These are phyloP conservation scores for Ambrosia trifida DNA, from an alignment of 129 eudicot species.

Conservation along the genomic window DNA sequence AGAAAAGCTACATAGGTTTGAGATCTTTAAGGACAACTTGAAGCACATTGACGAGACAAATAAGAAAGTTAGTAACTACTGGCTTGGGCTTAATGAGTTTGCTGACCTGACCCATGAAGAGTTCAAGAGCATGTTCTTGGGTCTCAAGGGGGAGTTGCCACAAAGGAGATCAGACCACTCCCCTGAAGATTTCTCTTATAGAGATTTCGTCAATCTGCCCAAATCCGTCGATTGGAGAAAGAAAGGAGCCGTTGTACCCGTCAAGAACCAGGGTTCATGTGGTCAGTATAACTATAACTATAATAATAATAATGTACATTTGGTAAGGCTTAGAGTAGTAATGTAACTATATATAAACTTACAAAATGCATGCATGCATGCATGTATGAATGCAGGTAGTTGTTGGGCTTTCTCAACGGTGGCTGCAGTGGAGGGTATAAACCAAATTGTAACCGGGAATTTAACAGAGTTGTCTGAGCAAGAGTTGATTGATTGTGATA, in stretches of 20 bases:
- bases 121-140: constrained; percentile 73
- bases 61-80: constrained; percentile 64
- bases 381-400: constrained; percentile 45
- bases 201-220: constrained; percentile 64
- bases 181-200: constrained; percentile 54
- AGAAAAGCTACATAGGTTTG: constrained; percentile 83
- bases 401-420: constrained; percentile 99
- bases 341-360: too few species aligned
- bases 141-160: constrained; percentile 60
- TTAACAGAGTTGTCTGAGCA: constrained; percentile 79
- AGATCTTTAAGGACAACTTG: constrained; percentile 85
- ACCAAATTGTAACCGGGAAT: constrained; percentile 90
- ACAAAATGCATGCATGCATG: too few species aligned
- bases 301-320: too few species aligned
- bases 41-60: constrained; percentile 89
- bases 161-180: constrained; percentile 43
- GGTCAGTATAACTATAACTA: constrained; percentile 43
- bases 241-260: constrained; percentile 84
- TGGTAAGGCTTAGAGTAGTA: too few species aligned
- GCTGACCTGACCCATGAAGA: constrained; percentile 91
- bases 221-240: constrained; percentile 93
- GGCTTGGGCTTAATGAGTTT: constrained; percentile 97
- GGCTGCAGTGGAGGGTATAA: constrained; percentile 95
- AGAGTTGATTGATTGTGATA: constrained; percentile 81
- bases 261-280: constrained; percentile 93